A percentile compares a stretch with the other conserved stretches of the same genome.
phyloP scores from a whole-genome alignment of 2,329 filamentous ascomycete species.

The Fusarium sp. region DNA sequence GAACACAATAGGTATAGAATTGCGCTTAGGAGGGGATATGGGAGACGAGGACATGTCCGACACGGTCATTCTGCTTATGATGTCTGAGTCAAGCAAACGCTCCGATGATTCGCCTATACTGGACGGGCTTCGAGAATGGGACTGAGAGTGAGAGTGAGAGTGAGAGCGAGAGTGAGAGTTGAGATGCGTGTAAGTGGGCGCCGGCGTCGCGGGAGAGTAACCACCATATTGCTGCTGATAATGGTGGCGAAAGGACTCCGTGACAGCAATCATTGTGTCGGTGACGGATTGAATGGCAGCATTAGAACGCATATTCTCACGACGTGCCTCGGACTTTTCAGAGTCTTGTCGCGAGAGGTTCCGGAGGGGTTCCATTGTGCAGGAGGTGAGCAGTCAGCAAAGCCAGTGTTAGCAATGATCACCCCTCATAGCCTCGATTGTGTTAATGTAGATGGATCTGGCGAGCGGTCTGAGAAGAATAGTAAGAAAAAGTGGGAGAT shows the following conservation, averaged over 20 bases:
- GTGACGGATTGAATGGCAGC: constrained; percentile 37
- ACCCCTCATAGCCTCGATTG: constrained; percentile 21
- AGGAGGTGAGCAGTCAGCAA: constrained; percentile 26
- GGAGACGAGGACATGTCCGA: constrained; percentile 35
- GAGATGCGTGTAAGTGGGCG: constrained; percentile 38
- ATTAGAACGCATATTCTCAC: constrained; percentile 27
- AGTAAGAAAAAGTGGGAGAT: not conserved
- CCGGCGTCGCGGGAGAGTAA: constrained; percentile 32
- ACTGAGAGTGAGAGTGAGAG: constrained; percentile 7
- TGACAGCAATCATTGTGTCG: constrained; percentile 44
- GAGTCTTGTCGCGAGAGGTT: constrained; percentile 31
- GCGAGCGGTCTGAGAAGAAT: not conserved
- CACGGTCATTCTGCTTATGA: constrained; percentile 36
- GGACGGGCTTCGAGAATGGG: constrained; percentile 37
- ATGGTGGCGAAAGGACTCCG: constrained; percentile 43
- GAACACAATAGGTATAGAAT: constrained; percentile 17
- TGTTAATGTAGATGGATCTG: not conserved
- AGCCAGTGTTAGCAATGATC: constrained; percentile 18
- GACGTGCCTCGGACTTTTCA: constrained; percentile 40
- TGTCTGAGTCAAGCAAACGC: constrained; percentile 29
- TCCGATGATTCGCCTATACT: constrained; percentile 39
- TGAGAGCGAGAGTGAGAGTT: not conserved
- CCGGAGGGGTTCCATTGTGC: constrained; percentile 40
- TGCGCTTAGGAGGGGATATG: constrained; percentile 25
- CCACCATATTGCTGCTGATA: constrained; percentile 34